Percentiles rank a stretch among this genome's conserved stretches.
These are phyloP conservation scores for Phialophora macrospora DNA, from an alignment of 2,329 filamentous ascomycete species.

Conservation along the genomic window DNA sequence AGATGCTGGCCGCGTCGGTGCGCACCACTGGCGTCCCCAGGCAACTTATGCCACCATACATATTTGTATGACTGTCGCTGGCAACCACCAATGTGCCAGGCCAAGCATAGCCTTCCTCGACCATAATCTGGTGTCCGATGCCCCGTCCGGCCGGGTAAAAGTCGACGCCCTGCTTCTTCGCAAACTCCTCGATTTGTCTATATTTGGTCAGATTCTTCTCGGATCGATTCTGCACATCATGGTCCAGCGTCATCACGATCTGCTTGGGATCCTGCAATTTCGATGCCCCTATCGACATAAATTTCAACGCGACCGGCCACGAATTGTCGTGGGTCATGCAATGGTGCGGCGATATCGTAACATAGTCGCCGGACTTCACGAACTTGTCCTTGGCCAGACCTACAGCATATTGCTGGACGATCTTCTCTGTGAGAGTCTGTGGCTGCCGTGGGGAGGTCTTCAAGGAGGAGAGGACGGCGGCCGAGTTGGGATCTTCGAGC, in stretches of 20 bases:
- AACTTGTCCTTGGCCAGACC: conserved; percentile 75
- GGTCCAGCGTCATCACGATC: conserved; percentile 82
- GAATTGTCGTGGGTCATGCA: conserved; percentile 90
- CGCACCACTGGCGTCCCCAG: conserved; percentile 82
- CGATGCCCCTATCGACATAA: conserved; percentile 80
- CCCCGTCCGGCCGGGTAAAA: conserved; percentile 79
- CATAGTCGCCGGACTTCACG: conserved; percentile 81
- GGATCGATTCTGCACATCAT: conserved; percentile 84
- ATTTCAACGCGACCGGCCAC: conserved; percentile 76
- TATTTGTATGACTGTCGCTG: conserved; percentile 71
- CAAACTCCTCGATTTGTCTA: conserved; percentile 78
- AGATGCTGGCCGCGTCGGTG: conserved; percentile 85
- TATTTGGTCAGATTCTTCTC: conserved; percentile 85
- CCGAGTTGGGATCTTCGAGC: conserved; percentile 63
- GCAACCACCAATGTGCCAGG: conserved; percentile 83
- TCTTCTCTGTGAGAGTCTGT: conserved; percentile 91
- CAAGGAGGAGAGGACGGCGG: conserved; percentile 76
- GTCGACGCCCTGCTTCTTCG: conserved; percentile 72
- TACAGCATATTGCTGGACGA: conserved; percentile 81
- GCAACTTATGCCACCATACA: conserved; percentile 77
- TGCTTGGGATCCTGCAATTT: conserved; percentile 73
- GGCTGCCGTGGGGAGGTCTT: conserved; percentile 62
- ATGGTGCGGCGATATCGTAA: conserved; percentile 71
- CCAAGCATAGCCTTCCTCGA: conserved; percentile 84
- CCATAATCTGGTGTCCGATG: conserved; percentile 91